These are phyloP conservation scores for Torulaspora franciscae DNA, from an alignment of 805 yeast species.

Conservation along the genomic window DNA sequence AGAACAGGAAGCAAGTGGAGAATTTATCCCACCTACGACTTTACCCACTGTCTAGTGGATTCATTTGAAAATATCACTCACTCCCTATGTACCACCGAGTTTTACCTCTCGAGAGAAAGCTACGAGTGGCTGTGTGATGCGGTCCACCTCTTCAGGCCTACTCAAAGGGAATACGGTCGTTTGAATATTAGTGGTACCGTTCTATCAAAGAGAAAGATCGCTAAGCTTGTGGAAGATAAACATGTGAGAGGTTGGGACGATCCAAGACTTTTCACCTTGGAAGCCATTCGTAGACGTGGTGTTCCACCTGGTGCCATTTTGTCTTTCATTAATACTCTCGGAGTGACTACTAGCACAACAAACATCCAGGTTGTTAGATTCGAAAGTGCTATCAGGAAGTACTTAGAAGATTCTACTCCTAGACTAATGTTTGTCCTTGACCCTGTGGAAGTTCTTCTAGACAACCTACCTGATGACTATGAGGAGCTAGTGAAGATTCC, in stretches of 20 bases:
- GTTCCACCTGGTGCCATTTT: conserved; percentile 97
- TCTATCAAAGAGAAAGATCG: conserved; percentile 92
- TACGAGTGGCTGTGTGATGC: conserved; percentile 98
- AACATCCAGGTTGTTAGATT: conserved; percentile 87
- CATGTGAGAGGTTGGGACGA: conserved; percentile 97
- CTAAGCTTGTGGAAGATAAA: conserved; percentile 76
- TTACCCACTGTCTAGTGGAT: conserved; percentile 98
- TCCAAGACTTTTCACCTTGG: conserved; percentile 92
- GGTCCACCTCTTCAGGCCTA: conserved; percentile 92
- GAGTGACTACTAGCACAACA: conserved; percentile 91
- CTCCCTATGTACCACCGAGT: conserved; percentile 94
- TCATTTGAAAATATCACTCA: conserved; percentile 94
- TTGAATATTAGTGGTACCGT: conserved; percentile 91
- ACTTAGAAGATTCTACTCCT: conserved; percentile 86
- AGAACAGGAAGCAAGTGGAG: conserved; percentile 97
- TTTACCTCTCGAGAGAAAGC: conserved; percentile 83
- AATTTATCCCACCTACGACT: conserved; percentile 97
- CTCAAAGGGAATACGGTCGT: conserved; percentile 98
- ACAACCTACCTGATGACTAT: conserved; percentile 71
- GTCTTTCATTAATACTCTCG: conserved; percentile 87
- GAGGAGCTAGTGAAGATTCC: conserved; percentile 72
- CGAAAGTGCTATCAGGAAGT: conserved; percentile 82
- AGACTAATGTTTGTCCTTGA: conserved; percentile 89
- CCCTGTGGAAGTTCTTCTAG: conserved; percentile 79
- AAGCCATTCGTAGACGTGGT: conserved; percentile 94